Percentiles rank a stretch among this genome's conserved stretches.
Conservation (phyloP, 192 early-diverging fungal genomes). For the Coemansia sp. region DNA sequence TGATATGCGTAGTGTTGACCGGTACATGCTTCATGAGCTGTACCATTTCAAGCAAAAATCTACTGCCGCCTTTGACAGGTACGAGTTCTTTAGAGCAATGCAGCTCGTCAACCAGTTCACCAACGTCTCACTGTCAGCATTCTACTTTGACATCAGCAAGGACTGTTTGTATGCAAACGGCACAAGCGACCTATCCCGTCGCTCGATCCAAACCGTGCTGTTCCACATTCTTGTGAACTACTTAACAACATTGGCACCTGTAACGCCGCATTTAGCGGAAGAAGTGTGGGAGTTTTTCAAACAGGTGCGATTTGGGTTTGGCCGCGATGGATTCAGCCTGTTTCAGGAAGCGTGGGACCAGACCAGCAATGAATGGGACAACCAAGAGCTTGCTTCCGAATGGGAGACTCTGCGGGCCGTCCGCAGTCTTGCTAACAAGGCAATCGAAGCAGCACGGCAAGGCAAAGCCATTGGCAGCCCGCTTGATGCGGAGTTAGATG, state of each 20-base stretch:
- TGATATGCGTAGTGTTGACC: constrained; percentile 52
- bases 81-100: constrained; percentile 65
- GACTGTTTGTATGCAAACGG: constrained; percentile 71
- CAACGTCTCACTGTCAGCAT: constrained; percentile 65
- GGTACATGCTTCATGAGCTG: constrained; percentile 64
- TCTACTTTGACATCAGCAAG: constrained; percentile 82
- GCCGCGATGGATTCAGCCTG: constrained; percentile 52
- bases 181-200: constrained; percentile 44
- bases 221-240: constrained; percentile 67
- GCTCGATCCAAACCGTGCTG: constrained; percentile 66
- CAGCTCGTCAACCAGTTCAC: constrained; percentile 69
- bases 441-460: constrained; percentile 50
- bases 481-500: constrained; percentile 46
- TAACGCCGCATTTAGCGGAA: constrained; percentile 68
- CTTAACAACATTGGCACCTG: constrained; percentile 62
- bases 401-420: constrained; percentile 41
- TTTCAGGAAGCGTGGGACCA: constrained; percentile 65
- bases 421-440: constrained; percentile 39
- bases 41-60: constrained; percentile 60
- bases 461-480: constrained; percentile 45
- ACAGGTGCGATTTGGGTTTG: constrained; percentile 36
- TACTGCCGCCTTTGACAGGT: constrained; percentile 60
- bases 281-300: constrained; percentile 72
- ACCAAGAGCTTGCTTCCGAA: constrained; percentile 29
- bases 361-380: constrained; percentile 33